Evolutionary conservation across 768 basidiomycete genomes (phyloP).

Genomic region (Amanita thiersii): DNA sequence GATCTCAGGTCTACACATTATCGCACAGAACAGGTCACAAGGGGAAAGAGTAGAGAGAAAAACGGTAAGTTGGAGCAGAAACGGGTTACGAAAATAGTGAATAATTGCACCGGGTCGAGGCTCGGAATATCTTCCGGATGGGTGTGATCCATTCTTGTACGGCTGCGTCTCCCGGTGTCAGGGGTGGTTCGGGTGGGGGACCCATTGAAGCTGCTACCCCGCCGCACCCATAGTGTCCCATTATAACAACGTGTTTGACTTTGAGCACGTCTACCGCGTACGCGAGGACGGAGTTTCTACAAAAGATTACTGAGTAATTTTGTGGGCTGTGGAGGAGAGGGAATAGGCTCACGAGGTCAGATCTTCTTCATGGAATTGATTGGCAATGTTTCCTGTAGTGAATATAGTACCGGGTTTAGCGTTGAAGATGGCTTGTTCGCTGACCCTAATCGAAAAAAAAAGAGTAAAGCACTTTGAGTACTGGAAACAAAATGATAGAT

Average conservation of each 20-base stretch:
- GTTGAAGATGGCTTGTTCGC: conserved; percentile 17
- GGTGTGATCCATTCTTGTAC: conserved; percentile 18
- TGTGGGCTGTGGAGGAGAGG: neutral
- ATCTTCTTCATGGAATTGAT: conserved; percentile 14
- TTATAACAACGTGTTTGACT: conserved; percentile 17
- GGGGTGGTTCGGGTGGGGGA: conserved; percentile 7
- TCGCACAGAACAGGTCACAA: too few species aligned
- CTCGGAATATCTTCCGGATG: conserved; percentile 15
- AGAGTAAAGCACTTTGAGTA: too few species aligned
- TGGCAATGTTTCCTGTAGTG: conserved; percentile 17
- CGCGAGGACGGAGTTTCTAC: conserved; percentile 14
- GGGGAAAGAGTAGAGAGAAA: neutral
- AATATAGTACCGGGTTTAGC: conserved; percentile 17
- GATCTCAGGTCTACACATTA: conserved; percentile 13
- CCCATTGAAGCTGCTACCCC: conserved; percentile 15
- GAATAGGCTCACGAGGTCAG: conserved; percentile 11
- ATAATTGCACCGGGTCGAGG: conserved; percentile 14
- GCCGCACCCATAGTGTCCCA: conserved; percentile 19
- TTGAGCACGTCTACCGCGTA: conserved; percentile 13
- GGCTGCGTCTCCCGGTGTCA: conserved; percentile 8
- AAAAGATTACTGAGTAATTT: neutral
- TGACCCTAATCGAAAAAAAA: conserved; percentile 12
- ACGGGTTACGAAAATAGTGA: neutral
- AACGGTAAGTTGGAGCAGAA: neutral
- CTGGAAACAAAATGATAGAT: neutral